Evolutionary conservation across 768 basidiomycete genomes (phyloP).

Genomic region (Rhizopogon rudus): DNA sequence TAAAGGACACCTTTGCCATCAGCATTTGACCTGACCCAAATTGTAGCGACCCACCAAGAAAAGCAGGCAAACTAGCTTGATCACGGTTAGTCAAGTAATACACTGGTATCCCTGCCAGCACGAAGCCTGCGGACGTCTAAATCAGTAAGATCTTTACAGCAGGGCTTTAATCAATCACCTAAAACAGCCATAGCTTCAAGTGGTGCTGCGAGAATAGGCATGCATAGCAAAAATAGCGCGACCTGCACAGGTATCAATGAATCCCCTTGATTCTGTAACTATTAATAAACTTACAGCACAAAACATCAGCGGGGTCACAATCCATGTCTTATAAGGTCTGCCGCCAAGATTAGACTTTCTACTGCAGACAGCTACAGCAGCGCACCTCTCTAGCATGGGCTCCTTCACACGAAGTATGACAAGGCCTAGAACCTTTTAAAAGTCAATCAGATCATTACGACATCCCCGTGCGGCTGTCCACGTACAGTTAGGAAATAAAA

Average conservation of each 20-base stretch:
- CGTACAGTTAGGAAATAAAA: constrained; percentile 83
- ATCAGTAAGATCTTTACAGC: neutral
- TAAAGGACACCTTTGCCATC: constrained; percentile 13
- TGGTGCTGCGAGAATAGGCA: constrained; percentile 94
- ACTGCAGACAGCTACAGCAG: neutral
- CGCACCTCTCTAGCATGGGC: constrained; percentile 76
- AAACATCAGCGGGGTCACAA: constrained; percentile 85
- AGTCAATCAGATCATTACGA: neutral
- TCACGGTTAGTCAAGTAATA: constrained; percentile 72
- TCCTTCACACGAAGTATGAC: constrained; percentile 88
- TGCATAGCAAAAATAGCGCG: constrained; percentile 84
- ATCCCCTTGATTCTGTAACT: neutral
- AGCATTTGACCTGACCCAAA: constrained; percentile 1
- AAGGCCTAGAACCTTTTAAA: constrained; percentile 71
- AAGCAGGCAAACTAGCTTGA: constrained; percentile 28
- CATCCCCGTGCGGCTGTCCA: constrained; percentile 2
- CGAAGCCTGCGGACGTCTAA: constrained; percentile 49
- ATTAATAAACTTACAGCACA: constrained; percentile 52
- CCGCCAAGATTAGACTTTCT: neutral
- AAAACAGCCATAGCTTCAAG: constrained; percentile 82
- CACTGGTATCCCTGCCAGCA: constrained; percentile 73
- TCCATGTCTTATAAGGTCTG: constrained; percentile 92
- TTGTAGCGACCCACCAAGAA: constrained; percentile 30
- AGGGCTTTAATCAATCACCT: constrained; percentile 40
- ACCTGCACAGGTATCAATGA: constrained; percentile 42